A percentile compares a stretch with the other conserved stretches of the same genome.
Conservation (phyloP, 352 stramenopile genomes). For the Pseudoperonospora humuli region DNA sequence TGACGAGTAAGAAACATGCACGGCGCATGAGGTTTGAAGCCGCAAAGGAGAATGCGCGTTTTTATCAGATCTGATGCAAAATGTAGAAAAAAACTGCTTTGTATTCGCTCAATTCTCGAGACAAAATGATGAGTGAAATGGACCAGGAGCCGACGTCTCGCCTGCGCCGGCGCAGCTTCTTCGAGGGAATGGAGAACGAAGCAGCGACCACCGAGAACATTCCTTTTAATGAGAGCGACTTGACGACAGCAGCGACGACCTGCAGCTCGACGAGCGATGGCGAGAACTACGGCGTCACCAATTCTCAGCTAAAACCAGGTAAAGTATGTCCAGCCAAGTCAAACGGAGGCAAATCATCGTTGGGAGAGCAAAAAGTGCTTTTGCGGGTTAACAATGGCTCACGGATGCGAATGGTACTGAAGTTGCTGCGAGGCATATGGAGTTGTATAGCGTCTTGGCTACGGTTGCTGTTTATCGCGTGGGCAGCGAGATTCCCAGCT, state of each 20-base stretch:
- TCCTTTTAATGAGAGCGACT: constrained; percentile 22
- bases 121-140: constrained; percentile 43
- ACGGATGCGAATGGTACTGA: background rate
- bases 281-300: constrained; percentile 11
- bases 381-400: constrained; percentile 4
- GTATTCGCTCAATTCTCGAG: too few species aligned
- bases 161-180: constrained; percentile 63
- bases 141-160: constrained; percentile 37
- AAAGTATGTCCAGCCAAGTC: constrained; percentile 11
- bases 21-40: too few species aligned
- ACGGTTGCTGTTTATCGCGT: constrained; percentile 17
- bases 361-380: constrained; percentile 1
- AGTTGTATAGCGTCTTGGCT: constrained; percentile 11
- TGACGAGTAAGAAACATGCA: too few species aligned
- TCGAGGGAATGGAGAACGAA: constrained; percentile 50
- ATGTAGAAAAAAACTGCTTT: background rate
- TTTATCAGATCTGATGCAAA: background rate
- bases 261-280: constrained; percentile 1
- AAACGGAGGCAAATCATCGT: constrained; percentile 10
- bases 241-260: constrained; percentile 10
- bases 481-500: constrained; percentile 17
- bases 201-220: constrained; percentile 26
- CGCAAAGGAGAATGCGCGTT: too few species aligned
- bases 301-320: constrained; percentile 12
- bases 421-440: constrained; percentile 12